Evolutionary conservation across 2,329 filamentous ascomycete species (phyloP), one percentile per base, ranked within the genome.

Genomic region (Daldinia sp.): DNA sequence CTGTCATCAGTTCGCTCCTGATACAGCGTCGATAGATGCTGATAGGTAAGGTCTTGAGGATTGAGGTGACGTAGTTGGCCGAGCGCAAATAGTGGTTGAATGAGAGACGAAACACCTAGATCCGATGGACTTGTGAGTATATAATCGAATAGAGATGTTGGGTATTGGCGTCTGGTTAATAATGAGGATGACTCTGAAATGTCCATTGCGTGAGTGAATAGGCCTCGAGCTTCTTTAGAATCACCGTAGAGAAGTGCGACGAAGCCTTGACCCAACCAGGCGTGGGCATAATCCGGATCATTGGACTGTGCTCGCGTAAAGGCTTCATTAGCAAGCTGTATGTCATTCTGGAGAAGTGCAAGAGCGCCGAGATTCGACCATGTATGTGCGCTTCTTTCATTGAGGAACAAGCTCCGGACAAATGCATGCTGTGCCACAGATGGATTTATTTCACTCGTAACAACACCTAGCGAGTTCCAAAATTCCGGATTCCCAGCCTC

Each of bases 401-500:
- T 97, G 15, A 99, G 84, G 79, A 97, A 92, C n/a, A 99, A 80
- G 73, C 94, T 97, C 73, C 97, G 87, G 12, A 97, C 92, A 74
- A 99, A 95, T 0, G 96, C 90, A 79, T 99, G 97, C 79, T 99
- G 96, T 0, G 96, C 90, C 1, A 99, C 93, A 63, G 91, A 90
- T 0, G 94, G 92, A 76, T 93, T 98, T 72, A 98, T 86, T 51
- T 89, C 89, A 70, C 93, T 94, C 1, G 96, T 98, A 28, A 93
- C 93, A 3, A 98, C 93, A 56, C 95, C 96, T 2, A 99, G 86
- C 0, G 96, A 91, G 77, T 98, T 98, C 96, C 96, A 99, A 79
- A 98, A 98, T 73, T 98, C 95, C 0, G 93, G 85, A 77, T 98
- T 99, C 58, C 94, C 93, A 6, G 94, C 92, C 79, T 99, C 97